Percentiles rank a stretch among this genome's conserved stretches.
phyloP scores from a whole-genome alignment of 1,284 basidiomycete genomes.

The Coniferiporia sulphurascens region DNA sequence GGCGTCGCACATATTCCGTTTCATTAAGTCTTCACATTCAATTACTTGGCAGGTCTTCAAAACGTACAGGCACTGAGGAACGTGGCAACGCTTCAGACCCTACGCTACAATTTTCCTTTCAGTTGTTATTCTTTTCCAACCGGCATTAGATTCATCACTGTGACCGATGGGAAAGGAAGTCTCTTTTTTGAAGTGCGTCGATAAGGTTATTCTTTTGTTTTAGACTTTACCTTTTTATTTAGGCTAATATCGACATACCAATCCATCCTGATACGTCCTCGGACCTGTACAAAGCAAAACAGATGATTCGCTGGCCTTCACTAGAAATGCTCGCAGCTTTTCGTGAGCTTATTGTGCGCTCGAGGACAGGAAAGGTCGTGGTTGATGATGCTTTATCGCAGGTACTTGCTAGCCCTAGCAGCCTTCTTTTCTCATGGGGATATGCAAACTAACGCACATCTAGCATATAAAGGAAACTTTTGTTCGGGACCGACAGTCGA shows the following conservation, averaged over 20 bases:
- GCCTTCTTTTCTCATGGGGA: no score
- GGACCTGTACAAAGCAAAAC: conserved; percentile 44
- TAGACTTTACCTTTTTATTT: not conserved
- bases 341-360: conserved; percentile 49
- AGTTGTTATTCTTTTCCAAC: conserved; percentile 72
- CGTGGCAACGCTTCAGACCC: conserved; percentile 60
- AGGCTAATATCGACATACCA: conserved; percentile 55
- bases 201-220: not conserved
- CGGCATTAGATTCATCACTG: conserved; percentile 61
- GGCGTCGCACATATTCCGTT: not conserved
- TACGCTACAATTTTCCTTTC: conserved; percentile 81
- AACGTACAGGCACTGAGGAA: conserved; percentile 72
- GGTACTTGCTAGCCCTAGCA: conserved; percentile 33
- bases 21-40: not conserved
- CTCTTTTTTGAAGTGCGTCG: conserved; percentile 58
- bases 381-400: conserved; percentile 50
- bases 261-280: conserved; percentile 30
- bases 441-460: no score
- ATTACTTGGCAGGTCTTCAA: conserved; percentile 43
- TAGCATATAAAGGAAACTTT: conserved; percentile 75
- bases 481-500: conserved; percentile 51
- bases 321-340: conserved; percentile 45
- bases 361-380: conserved; percentile 45
- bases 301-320: conserved; percentile 40
- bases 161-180: conserved; percentile 64